Evolutionary conservation across 1,139 yeast genomes (phyloP).

Genomic region (Pichia sp.): DNA sequence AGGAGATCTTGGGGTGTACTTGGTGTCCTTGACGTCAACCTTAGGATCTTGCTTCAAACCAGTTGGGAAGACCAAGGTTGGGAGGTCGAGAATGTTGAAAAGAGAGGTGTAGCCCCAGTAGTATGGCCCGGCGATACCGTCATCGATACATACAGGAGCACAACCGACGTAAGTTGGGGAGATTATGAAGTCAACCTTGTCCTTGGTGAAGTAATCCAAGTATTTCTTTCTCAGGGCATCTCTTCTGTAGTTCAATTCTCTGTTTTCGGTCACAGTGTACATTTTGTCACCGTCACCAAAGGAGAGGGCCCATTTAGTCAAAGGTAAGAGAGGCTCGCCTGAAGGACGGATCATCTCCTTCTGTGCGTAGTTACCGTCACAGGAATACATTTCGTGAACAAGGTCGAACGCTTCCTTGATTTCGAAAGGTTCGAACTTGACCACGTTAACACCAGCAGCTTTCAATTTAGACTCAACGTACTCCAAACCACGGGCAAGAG

Average conservation of each 20-base stretch:
- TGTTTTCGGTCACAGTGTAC: constrained; percentile 43
- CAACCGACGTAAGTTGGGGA: constrained; percentile 69
- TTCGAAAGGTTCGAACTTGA: constrained; percentile 50
- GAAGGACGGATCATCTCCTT: constrained; percentile 48
- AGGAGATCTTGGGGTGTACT: constrained; percentile 37
- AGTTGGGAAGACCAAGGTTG: constrained; percentile 59
- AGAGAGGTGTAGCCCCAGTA: constrained; percentile 77
- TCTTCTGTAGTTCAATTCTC: constrained; percentile 46
- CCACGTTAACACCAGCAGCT: constrained; percentile 43
- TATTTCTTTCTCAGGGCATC: constrained; percentile 56
- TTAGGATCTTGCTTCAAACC: constrained; percentile 53
- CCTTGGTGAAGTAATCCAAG: constrained; percentile 46
- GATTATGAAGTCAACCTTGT: constrained; percentile 63
- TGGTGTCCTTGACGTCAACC: constrained; percentile 28
- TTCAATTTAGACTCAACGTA: constrained; percentile 38
- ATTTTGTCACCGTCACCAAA: constrained; percentile 54
- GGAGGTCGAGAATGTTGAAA: constrained; percentile 62
- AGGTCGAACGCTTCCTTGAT: constrained; percentile 49
- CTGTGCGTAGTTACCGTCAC: constrained; percentile 61
- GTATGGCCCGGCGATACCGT: constrained; percentile 51
- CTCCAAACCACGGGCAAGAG: constrained; percentile 47
- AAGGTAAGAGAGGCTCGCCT: constrained; percentile 62
- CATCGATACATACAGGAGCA: constrained; percentile 50
- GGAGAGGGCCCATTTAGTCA: constrained; percentile 57
- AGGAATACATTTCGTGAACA: constrained; percentile 46